Evolutionary conservation across 2,329 filamentous ascomycete species (phyloP).

Genomic region (Cladobotryum mycophilum): DNA sequence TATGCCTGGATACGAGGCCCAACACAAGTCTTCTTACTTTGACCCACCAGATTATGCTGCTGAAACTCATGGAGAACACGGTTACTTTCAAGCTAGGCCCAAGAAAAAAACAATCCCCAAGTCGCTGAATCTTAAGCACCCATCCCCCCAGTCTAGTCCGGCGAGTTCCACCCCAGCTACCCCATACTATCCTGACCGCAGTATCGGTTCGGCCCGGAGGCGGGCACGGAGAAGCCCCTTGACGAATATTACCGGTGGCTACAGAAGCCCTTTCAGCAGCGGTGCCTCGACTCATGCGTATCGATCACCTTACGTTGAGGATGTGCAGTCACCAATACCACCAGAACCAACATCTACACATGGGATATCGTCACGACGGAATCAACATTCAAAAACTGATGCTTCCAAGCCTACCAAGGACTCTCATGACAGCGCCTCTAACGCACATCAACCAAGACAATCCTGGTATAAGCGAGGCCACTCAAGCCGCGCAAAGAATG

Average conservation of each 20-base stretch:
- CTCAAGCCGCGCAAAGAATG: too few species aligned
- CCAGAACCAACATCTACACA: background rate
- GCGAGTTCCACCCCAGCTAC: slow-evolving; percentile 8
- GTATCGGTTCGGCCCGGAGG: slow-evolving; percentile 21
- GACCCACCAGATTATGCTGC: background rate
- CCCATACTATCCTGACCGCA: slow-evolving; percentile 19
- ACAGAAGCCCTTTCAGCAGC: background rate
- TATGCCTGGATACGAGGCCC: background rate
- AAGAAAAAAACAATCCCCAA: background rate
- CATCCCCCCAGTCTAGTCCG: background rate
- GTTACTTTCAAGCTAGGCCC: too few species aligned
- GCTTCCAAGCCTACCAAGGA: background rate
- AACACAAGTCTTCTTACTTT: background rate
- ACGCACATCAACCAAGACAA: background rate
- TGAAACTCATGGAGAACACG: background rate
- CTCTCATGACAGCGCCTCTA: background rate
- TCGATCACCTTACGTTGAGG: slow-evolving; percentile 23
- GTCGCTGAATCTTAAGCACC: background rate
- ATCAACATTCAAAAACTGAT: background rate
- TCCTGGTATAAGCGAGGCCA: too few species aligned
- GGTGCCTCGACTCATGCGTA: slow-evolving; percentile 13
- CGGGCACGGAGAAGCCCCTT: slow-evolving; percentile 21
- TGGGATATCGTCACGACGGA: background rate
- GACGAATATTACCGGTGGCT: slow-evolving; percentile 1
- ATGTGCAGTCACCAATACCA: slow-evolving; percentile 12